phyloP scores from a whole-genome alignment of 306 rosid genomes.

The Astragalus membranaceus region DNA sequence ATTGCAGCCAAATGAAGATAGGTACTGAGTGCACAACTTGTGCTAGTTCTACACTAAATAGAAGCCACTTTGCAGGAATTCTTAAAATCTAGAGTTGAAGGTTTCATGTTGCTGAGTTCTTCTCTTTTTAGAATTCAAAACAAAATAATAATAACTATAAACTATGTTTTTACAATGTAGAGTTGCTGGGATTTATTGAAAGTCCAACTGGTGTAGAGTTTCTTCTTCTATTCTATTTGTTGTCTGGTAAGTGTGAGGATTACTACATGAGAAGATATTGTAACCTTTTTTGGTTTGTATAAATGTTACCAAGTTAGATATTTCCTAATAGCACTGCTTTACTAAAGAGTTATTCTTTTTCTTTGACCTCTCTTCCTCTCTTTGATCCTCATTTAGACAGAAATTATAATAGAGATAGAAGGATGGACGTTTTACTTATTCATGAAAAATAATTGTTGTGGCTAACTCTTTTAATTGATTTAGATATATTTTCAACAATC shows the following conservation, averaged over 20 bases:
- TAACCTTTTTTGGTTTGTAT: conserved; percentile 1
- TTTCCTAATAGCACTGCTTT: background rate
- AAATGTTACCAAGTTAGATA: conserved; percentile 7
- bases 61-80: background rate
- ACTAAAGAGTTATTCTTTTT: background rate
- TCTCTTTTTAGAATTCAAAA: background rate
- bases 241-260: conserved; percentile 9
- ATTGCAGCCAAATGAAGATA: conserved; percentile 58
- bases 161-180: conserved; percentile 14
- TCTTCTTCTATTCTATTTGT: background rate
- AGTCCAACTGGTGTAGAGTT: conserved; percentile 23
- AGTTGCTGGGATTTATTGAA: conserved; percentile 13
- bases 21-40: conserved; percentile 37
- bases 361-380: background rate
- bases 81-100: conserved; percentile 6
- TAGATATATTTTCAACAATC: background rate
- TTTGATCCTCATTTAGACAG: background rate
- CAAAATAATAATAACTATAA: background rate
- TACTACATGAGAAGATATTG: conserved; percentile 17
- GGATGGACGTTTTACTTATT: background rate
- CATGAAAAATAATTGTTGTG: background rate
- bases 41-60: background rate
- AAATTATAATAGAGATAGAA: background rate
- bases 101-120: conserved; percentile 11
- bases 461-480: background rate